phyloP scores from a whole-genome alignment of 768 basidiomycete genomes.

The Amanita pseudoporphyria region DNA sequence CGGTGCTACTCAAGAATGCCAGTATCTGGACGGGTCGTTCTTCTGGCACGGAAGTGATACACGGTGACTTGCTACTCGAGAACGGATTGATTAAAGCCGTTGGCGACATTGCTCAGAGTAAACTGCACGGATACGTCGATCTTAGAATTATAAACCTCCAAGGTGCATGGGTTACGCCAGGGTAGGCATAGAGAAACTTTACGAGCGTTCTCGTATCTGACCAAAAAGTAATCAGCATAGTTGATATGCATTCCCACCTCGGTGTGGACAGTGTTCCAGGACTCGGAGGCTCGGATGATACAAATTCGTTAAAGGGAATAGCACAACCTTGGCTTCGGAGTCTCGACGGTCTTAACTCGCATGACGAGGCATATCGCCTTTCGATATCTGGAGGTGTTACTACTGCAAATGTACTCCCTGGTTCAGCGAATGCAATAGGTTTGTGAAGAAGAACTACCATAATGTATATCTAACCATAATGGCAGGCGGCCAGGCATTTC shows the following conservation, averaged over 20 bases:
- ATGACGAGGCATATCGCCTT: slow-evolving; percentile 57
- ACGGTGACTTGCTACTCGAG: slow-evolving; percentile 51
- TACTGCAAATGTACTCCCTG: slow-evolving; percentile 64
- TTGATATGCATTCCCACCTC: slow-evolving; percentile 48
- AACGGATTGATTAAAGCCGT: slow-evolving; percentile 45
- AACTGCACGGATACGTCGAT: slow-evolving; percentile 14
- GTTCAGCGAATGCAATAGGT: slow-evolving; percentile 58
- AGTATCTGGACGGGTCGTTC: slow-evolving; percentile 52
- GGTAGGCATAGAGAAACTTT: slow-evolving; percentile 17
- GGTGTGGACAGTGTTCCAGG: slow-evolving; percentile 24
- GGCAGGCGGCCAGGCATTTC: slow-evolving; percentile 73
- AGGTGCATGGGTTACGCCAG: slow-evolving; percentile 73
- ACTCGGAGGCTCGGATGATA: slow-evolving; percentile 32
- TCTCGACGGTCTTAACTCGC: slow-evolving; percentile 68
- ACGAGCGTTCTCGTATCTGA: slow-evolving; percentile 3
- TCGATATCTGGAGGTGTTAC: slow-evolving; percentile 76
- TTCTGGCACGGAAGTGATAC: slow-evolving; percentile 44
- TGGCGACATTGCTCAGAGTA: slow-evolving; percentile 28
- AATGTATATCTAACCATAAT: slow-evolving; percentile 2
- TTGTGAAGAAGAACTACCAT: background rate
- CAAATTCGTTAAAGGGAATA: slow-evolving; percentile 40
- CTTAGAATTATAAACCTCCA: slow-evolving; percentile 39
- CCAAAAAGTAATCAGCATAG: slow-evolving; percentile 16
- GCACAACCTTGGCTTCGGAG: slow-evolving; percentile 51
- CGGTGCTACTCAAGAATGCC: slow-evolving; percentile 63